Evolutionary conservation across 345 rosid species (phyloP), one percentile per base, ranked within the genome.

Genomic region (Eutrema japonicum): DNA sequence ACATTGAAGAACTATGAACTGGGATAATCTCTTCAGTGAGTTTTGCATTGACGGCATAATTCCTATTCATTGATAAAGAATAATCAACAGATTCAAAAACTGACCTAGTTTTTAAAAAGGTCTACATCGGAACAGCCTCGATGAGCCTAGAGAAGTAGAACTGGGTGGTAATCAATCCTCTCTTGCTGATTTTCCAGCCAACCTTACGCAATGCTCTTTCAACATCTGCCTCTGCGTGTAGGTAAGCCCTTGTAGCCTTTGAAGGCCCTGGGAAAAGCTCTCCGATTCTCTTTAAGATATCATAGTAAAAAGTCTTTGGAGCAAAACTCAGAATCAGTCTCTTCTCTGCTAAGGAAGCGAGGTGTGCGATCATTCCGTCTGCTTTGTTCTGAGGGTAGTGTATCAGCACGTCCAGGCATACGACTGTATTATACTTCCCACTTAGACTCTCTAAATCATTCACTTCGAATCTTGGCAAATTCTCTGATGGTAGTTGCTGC

Each of bases 261-360:
- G 97, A 95, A 53, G 99, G 99, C 68, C 97, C 97, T 0, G 96
- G 99, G 77, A 91, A 92, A 83, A 95, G 82, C 85, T 95, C 96
- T 4, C 99, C 97, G 7, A 86, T 79, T 55, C 97, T 84, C 81
- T 95, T 95, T 22, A 91, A 79, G 55, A 87, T 60, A 77, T 87
- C 86, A 40, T 89, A 95, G 70, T 91, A 95, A 66, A 95, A 82
- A 0, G 97, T 95, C 84, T 89, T 95, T 0, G 97, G 99, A 0
- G 96, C 97, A 79, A 95, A 95, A 74, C 99, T 92, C 57, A 95
- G 77, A 68, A 90, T 83, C 51, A 95, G 66, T 78, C 96, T 79
- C 12, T 85, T 86, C 63, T 90, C 92, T 0, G 99, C 93, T 76
- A 92, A 85, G 5, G 99, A 95, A 49, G 96, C 96, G 0, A 95